A percentile compares a stretch with the other conserved stretches of the same genome.
Conservation (phyloP, 1,284 basidiomycete species). For the Leccinum variabile region DNA sequence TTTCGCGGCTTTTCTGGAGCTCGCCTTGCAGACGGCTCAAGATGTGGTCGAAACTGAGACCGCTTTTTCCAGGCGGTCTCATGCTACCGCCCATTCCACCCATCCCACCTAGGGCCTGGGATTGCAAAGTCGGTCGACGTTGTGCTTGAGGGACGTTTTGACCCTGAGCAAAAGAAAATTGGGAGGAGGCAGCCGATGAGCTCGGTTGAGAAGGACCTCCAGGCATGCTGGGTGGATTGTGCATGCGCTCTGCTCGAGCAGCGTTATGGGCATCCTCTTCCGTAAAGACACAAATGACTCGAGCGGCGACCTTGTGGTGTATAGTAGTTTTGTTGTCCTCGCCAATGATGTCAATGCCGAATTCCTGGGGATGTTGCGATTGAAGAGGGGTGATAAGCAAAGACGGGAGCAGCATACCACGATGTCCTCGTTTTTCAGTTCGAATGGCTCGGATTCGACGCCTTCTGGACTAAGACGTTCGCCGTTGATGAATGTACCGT, state of each 20-base stretch:
- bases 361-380: conserved; percentile 66
- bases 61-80: conserved; percentile 71
- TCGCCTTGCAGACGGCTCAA: conserved; percentile 81
- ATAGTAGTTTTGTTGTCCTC: conserved; percentile 99
- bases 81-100: conserved; percentile 73
- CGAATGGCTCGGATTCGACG: conserved; percentile 89
- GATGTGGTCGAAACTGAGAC: conserved; percentile 83
- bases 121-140: conserved; percentile 55
- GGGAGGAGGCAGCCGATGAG: conserved; percentile 30
- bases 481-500: conserved; percentile 98
- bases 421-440: conserved; percentile 93
- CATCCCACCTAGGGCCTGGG: conserved; percentile 63
- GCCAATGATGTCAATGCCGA: conserved; percentile 98
- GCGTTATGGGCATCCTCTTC: conserved; percentile 82
- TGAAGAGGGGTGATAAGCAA: neutral
- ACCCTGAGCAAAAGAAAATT: conserved; percentile 40
- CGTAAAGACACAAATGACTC: conserved; percentile 85
- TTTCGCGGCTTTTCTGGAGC: conserved; percentile 92
- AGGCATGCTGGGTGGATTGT: conserved; percentile 21
- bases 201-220: conserved; percentile 32
- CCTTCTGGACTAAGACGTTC: conserved; percentile 90
- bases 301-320: conserved; percentile 97
- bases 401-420: conserved; percentile 52
- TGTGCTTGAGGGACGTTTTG: conserved; percentile 40
- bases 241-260: conserved; percentile 58